A percentile compares a stretch with the other conserved stretches of the same genome.
These are phyloP conservation scores for Cenchrus purpureus DNA, from an alignment of 176 grass and related monocot genomes.

Conservation along the genomic window DNA sequence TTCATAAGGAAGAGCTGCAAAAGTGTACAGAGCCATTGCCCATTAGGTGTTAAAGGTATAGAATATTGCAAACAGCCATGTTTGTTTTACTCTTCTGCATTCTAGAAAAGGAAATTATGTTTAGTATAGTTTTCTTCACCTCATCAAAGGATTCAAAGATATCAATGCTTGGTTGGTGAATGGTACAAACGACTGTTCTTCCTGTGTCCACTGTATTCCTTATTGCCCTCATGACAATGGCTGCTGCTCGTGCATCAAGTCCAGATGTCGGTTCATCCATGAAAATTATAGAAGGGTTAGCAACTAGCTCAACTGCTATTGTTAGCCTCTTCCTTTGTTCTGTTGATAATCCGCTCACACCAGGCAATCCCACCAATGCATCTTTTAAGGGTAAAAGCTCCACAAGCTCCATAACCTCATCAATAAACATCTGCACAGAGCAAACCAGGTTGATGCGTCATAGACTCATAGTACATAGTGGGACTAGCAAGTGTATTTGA, in stretches of 20 bases:
- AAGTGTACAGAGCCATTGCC: not conserved
- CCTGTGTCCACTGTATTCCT: slow-evolving; percentile 35
- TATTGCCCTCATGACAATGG: slow-evolving; percentile 90
- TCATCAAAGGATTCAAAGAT: slow-evolving; percentile 96
- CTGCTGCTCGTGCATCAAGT: slow-evolving; percentile 82
- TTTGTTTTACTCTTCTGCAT: not conserved
- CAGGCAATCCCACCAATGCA: slow-evolving; percentile 73
- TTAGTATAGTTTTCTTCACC: slow-evolving; percentile 48
- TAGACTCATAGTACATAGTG: not conserved
- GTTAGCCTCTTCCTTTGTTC: slow-evolving; percentile 47
- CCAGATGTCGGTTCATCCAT: slow-evolving; percentile 95
- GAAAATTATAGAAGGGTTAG: slow-evolving; percentile 89
- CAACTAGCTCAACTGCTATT: slow-evolving; percentile 77
- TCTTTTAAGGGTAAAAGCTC: slow-evolving; percentile 69
- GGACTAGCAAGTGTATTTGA: not conserved
- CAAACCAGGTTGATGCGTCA: slow-evolving; percentile 19
- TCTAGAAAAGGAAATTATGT: not conserved
- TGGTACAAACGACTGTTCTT: slow-evolving; percentile 79
- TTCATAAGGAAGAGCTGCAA: slow-evolving; percentile 14
- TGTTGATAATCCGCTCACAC: slow-evolving; percentile 78
- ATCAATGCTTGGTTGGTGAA: slow-evolving; percentile 87
- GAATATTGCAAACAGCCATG: not conserved
- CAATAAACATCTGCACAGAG: slow-evolving; percentile 70
- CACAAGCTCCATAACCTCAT: slow-evolving; percentile 91
- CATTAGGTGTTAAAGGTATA: slow-evolving; percentile 25